Base-by-base conservation (phyloP, 2,329 filamentous ascomycete genomes). In the Claviceps sp. region DNA sequence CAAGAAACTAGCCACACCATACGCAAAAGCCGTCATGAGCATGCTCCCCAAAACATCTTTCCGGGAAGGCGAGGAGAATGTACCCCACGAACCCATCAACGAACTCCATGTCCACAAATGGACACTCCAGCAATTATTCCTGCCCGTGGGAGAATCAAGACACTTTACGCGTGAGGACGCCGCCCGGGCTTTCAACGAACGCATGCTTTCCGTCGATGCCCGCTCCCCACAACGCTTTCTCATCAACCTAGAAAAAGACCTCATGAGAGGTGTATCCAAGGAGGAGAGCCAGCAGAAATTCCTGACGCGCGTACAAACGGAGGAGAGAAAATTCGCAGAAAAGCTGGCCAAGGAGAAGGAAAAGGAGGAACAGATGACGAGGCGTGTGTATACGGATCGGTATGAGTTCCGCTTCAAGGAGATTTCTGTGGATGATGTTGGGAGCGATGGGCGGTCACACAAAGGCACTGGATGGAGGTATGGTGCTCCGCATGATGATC, bases 31-130 rank as follows among this genome's bases (percentile, higher is more conserved):
- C 11, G 75, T 97, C 24, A 74, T 88, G 59, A 70, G 72, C 37
- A 95, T 96, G 89, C 72, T 97, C 5, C 89, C 88, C 2, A 76
- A 76, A 51, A 86, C 81, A n/a, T 70, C 70, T 64, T 82, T 62
- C 67, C 75, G 55, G 73, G 74, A 51, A 62, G 73, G 59, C 62
- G 74, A 60, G 70, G 79, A 70, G 67, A 64, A 66, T 4, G 26
- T 48, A 18, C 67, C 72, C 0, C 77, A 80, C 59, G 79, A 85
- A 66, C 71, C 77, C 22, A 78, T 84, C 65, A 84, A 83, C 63
- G 81, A 84, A 63, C 68, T 84, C 20, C 74, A 80, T 59, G 73
- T 81, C n/a, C 81, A 84, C 65, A 72, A 72, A 48, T 69, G 73
- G 59, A 82, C 81, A 7, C 74, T 74, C 67, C 76, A 81, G 64